Base-by-base conservation (phyloP, 768 basidiomycete species). In the Cystobasidium ongulense region DNA sequence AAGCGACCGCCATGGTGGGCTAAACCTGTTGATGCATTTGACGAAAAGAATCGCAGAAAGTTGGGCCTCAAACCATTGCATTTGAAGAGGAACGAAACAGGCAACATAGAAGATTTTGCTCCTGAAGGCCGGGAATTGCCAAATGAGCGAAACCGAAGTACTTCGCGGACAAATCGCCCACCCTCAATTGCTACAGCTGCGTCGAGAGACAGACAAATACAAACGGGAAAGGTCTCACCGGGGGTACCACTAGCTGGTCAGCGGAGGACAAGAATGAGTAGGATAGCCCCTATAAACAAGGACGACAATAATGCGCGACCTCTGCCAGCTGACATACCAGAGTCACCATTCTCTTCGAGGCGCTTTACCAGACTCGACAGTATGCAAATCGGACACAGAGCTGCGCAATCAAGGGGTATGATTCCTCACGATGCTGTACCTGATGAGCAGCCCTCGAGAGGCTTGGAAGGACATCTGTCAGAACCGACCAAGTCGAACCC, bases 251-350 rank as follows among this genome's bases (percentile, higher is more conserved):
- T 27, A 35, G 31, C 33, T 25, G 63, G 33, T 3, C 25, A 43
- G 35, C 23, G 38, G 33, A 64, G 25, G 17, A 41, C 17, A 13
- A 38, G 36, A 29, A 31, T 18, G 18, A 46, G 25, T 18, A 31
- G 13, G 17, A 8, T 21, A 4, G 13, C 8, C 17, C 10, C n/a
- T 2, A 5, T 10, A 18, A 10, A 23, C 3, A n/a, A 41, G 17
- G 39, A n/a, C 15, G 21, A 35, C 11, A 23, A n/a, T 3, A 2
- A 27, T 7, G 31, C 39, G 23, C 52, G 68, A 3, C 68, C 68
- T 13, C 27, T 71, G 52, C 68, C 68, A 15, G 23, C n/a, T 23
- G 68, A 71, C 31, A 54, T 71, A 27, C 68, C 68, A 8, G 68
- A 71, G 29, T 57, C 53, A 7, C 68, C 68, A 8, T 52, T 54